A percentile compares a stretch with the other conserved stretches of the same genome.
These are phyloP conservation scores for Chaetomium globosum DNA, from an alignment of 2,329 filamentous ascomycete genomes.

Conservation along the genomic window DNA sequence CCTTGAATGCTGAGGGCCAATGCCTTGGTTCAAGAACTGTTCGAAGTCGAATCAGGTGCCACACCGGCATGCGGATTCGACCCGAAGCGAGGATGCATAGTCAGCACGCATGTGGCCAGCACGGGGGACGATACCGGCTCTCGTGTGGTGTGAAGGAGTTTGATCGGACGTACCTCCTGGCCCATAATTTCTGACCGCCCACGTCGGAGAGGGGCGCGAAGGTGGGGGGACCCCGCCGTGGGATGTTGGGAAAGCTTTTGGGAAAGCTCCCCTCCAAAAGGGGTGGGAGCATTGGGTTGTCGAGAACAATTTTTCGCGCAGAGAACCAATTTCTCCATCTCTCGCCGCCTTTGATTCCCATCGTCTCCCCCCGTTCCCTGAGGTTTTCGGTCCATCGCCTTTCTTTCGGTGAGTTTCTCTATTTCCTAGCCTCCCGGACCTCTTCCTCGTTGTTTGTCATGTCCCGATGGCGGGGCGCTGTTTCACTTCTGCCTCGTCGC, in stretches of 20 bases:
- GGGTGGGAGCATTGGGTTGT: slow-evolving; percentile 28
- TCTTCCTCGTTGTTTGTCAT: neutral
- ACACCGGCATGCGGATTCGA: neutral
- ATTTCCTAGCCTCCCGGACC: neutral
- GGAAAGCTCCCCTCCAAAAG: slow-evolving; percentile 27
- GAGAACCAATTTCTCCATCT: slow-evolving; percentile 10
- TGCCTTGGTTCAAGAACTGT: neutral
- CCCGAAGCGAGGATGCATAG: neutral
- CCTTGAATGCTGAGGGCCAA: neutral
- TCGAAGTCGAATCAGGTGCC: neutral
- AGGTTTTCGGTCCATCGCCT: neutral
- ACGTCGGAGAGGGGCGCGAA: slow-evolving; percentile 24
- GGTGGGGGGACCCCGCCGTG: slow-evolving; percentile 28
- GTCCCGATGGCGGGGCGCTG: slow-evolving; percentile 9
- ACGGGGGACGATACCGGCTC: neutral
- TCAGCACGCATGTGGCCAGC: neutral
- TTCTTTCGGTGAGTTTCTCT: slow-evolving; percentile 24
- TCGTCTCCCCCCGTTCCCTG: slow-evolving; percentile 10
- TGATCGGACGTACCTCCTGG: slow-evolving; percentile 8
- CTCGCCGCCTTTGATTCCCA: slow-evolving; percentile 7
- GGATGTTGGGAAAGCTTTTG: slow-evolving; percentile 34
- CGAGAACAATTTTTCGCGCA: slow-evolving; percentile 34
- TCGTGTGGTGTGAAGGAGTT: neutral
- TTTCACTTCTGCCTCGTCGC: slow-evolving; percentile 22
- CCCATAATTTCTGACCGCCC: slow-evolving; percentile 16